phyloP scores from a whole-genome alignment of 1,284 basidiomycete genomes.

The Ustilago vetiveriae region DNA sequence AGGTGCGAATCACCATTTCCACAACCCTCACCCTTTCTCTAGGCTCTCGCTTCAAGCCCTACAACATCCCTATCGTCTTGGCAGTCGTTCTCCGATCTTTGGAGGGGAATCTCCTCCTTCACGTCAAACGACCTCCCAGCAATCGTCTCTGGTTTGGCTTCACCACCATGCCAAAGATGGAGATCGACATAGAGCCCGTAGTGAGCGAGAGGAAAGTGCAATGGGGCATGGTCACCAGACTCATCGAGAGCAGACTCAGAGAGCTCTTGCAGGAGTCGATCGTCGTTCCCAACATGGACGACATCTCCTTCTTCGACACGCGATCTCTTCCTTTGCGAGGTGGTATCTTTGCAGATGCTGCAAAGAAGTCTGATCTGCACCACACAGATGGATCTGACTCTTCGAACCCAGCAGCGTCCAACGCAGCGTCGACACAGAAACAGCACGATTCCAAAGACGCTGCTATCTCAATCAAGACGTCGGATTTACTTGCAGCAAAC shows the following conservation, averaged over 20 bases:
- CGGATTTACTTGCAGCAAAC: constrained; percentile 28
- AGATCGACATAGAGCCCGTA: constrained; percentile 87
- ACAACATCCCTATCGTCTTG: constrained; percentile 86
- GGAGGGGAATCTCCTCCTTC: constrained; percentile 88
- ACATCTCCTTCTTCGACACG: constrained; percentile 93
- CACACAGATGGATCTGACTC: constrained; percentile 5
- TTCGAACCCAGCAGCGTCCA: constrained; percentile 11
- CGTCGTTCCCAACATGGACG: constrained; percentile 97
- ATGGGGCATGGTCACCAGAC: constrained; percentile 88
- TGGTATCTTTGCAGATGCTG: constrained; percentile 87
- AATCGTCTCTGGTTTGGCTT: constrained; percentile 98
- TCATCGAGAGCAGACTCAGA: constrained; percentile 86
- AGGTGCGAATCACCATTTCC: constrained; percentile 86
- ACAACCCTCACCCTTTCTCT: constrained; percentile 86
- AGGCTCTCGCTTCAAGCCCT: constrained; percentile 78
- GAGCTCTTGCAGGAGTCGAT: constrained; percentile 91
- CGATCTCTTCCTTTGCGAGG: constrained; percentile 74
- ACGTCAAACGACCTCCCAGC: constrained; percentile 93
- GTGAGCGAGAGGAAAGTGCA: constrained; percentile 90
- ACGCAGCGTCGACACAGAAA: constrained; percentile 2
- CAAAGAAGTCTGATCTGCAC: constrained; percentile 47
- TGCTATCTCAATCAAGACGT: constrained; percentile 7
- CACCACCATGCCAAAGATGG: constrained; percentile 88
- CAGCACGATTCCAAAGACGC: constrained; percentile 13
- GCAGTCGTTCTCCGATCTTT: constrained; percentile 84